These are phyloP conservation scores for Cutaneotrichosporon arboriforme DNA, from an alignment of 1,284 basidiomycete genomes.

Conservation along the genomic window DNA sequence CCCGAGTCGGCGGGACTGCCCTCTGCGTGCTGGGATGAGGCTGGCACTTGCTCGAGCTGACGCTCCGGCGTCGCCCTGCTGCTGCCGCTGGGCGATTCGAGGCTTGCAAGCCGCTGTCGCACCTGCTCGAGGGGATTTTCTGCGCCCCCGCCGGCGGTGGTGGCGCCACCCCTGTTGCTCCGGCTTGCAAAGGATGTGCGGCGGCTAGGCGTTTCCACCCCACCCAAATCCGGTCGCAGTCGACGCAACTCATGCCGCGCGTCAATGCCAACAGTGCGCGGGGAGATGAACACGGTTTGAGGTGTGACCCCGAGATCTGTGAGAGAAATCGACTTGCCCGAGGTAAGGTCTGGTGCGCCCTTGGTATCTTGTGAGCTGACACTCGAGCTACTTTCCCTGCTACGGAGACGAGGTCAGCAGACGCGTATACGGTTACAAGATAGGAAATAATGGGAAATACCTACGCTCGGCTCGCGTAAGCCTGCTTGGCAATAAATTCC, in stretches of 20 bases:
- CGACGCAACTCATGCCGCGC: constrained; percentile 32
- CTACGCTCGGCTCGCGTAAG: constrained; percentile 61
- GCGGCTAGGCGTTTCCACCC: constrained; percentile 23
- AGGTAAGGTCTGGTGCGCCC: constrained; percentile 16
- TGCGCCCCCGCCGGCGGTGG: too few relatives aligned
- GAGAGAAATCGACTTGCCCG: constrained; percentile 54
- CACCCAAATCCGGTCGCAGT: constrained; percentile 31
- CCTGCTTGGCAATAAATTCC: constrained; percentile 79
- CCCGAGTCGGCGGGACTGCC: constrained; percentile 35
- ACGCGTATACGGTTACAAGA: constrained; percentile 7
- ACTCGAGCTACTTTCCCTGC: constrained; percentile 25
- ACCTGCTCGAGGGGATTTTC: constrained; percentile 43
- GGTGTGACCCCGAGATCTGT: constrained; percentile 82
- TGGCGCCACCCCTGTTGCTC: too few relatives aligned
- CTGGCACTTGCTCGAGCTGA: neutral
- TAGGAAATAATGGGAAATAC: constrained; percentile 10
- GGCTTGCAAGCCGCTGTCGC: constrained; percentile 31
- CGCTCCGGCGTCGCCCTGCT: neutral
- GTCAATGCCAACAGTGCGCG: constrained; percentile 39
- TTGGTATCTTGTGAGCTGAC: too few relatives aligned
- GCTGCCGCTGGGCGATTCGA: constrained; percentile 33
- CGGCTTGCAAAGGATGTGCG: constrained; percentile 39
- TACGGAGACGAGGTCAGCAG: constrained; percentile 4
- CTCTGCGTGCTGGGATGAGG: neutral
- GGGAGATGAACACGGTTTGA: constrained; percentile 86